These are phyloP conservation scores for Penicillium maclennaniae DNA, from an alignment of 495 filamentous ascomycete species.

Conservation along the genomic window DNA sequence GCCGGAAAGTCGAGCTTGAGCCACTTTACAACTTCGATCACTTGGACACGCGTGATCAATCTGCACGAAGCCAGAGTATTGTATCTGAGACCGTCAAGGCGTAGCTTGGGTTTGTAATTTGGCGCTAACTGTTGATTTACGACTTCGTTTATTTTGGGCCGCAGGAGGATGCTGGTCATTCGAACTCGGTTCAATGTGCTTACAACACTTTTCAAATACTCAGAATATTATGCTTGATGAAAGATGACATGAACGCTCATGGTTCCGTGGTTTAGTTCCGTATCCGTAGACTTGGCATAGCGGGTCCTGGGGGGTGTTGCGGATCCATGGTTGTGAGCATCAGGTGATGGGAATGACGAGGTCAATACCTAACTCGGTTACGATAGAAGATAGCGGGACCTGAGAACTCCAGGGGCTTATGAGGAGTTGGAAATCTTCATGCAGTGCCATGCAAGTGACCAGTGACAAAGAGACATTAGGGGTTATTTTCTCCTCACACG, in stretches of 20 bases:
- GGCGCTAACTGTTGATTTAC: neutral
- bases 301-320: neutral
- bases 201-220: neutral
- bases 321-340: slow-evolving; percentile 18
- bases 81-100: neutral
- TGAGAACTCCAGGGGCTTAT: neutral
- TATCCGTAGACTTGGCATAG: neutral
- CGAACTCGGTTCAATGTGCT: neutral
- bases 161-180: neutral
- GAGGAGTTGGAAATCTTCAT: neutral
- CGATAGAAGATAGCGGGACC: neutral
- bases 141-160: neutral
- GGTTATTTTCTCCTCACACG: neutral
- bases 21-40: slow-evolving; percentile 63
- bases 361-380: slow-evolving; percentile 1
- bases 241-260: neutral
- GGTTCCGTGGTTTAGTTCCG: neutral
- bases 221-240: neutral
- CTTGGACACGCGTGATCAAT: slow-evolving; percentile 9
- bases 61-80: neutral
- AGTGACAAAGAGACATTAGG: neutral
- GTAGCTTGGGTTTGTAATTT: neutral
- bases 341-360: slow-evolving; percentile 19
- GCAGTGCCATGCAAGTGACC: neutral
- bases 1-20: slow-evolving; percentile 49